These are phyloP conservation scores for Mycena capillaripes DNA, from an alignment of 768 basidiomycete genomes.

Conservation along the genomic window DNA sequence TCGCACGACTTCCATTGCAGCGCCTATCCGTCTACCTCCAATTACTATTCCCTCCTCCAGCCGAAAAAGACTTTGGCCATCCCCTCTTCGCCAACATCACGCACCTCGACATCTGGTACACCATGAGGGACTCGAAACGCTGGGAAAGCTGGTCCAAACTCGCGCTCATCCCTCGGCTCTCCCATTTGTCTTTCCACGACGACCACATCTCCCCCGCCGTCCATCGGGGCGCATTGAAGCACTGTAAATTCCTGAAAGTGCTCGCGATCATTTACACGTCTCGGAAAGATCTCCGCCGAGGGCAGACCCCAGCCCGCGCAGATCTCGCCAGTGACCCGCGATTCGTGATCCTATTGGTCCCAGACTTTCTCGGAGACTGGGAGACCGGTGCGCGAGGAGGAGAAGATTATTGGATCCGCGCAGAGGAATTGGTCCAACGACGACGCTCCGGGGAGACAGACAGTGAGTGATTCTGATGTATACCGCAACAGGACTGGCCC, in stretches of 20 bases:
- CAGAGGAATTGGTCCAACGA: neutral
- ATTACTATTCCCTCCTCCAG: neutral
- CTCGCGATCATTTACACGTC: neutral
- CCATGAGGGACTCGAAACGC: neutral
- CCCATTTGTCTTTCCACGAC: slow-evolving; percentile 1
- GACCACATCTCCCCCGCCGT: neutral
- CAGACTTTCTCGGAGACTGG: neutral
- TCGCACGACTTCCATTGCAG: neutral
- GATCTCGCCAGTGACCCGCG: neutral
- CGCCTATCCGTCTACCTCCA: neutral
- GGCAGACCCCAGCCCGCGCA: neutral
- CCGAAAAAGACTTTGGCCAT: neutral
- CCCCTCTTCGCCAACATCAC: neutral
- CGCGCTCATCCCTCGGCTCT: neutral
- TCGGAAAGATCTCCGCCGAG: neutral
- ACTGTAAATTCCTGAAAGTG: neutral
- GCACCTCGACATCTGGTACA: neutral
- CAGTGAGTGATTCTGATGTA: neutral
- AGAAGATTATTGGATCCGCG: neutral
- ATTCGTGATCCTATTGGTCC: neutral
- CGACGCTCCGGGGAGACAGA: neutral
- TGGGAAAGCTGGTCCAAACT: neutral
- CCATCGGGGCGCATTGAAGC: neutral
- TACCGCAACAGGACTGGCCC: neutral
- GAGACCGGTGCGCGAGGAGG: neutral